Base-by-base conservation (phyloP, 495 filamentous ascomycete genomes). In the Ramalina peruviana region DNA sequence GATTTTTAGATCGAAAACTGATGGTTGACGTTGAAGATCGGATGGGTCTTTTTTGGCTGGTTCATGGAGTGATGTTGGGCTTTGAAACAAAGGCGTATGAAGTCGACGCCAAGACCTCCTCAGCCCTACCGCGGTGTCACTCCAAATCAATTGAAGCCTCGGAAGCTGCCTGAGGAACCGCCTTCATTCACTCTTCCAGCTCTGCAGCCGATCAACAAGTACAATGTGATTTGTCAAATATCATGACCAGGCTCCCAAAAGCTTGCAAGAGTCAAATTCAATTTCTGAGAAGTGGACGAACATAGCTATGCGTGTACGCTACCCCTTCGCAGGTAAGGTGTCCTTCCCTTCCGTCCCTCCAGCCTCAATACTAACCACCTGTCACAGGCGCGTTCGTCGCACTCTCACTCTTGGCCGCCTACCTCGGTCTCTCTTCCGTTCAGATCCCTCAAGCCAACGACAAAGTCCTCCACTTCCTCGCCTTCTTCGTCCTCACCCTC, bases 401-500 rank as follows among this genome's bases (percentile, higher is more conserved):
- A 61, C 76, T 96, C 58, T 67, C 84, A 58, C 69, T 94, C 46
- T 62, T 83, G 41, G 75, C 89, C 37, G 86, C 70, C 50, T 94
- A 92, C 65, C 70, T 84, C 54, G 86, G 86, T 50, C 82, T 94
- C 37, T 69, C 74, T 21, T 67, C 72, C n/a, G 63, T 76, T 20
- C 70, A 78, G 50, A 57, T 84, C 48, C 73, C 76, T 49, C 72
- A 72, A 52, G 58, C 78, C 50, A 87, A 89, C 72, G 88, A 95
- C 75, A 95, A 96, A 67, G 70, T 85, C 62, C 79, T 99, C 23
- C 93, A 97, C 64, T 71, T 87, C 59, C 40, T 90, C 43, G 86
- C 84, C 53, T 96, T 99, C 72, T 93, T 96, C 77, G 56, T 84
- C 50, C 70, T 99, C 21, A 90, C 93, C 12, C 55, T 85, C 36